Evolutionary conservation across 2,329 filamentous ascomycete species (phyloP).

Genomic region (Phyllosticta citrichinensis): DNA sequence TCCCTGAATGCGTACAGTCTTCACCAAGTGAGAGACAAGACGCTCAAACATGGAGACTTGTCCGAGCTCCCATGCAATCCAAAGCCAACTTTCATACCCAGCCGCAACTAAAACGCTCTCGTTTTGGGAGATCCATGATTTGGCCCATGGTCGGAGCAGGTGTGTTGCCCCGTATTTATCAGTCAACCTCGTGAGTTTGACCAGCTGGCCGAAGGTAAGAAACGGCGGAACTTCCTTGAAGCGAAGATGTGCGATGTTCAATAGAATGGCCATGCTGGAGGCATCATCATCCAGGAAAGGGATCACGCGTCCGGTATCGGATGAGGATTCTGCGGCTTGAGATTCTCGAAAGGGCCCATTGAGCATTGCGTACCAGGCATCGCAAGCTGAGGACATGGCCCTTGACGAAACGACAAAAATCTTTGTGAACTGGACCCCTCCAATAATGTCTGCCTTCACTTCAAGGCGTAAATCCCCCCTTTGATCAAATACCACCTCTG

Average conservation of each 20-base stretch:
- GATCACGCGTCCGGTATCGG: background rate
- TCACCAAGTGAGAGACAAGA: background rate
- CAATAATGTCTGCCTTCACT: background rate
- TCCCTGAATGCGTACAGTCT: no score
- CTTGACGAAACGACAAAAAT: slow-evolving; percentile 12
- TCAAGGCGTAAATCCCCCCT: background rate
- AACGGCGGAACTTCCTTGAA: background rate
- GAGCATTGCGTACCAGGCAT: slow-evolving; percentile 17
- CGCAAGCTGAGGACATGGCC: slow-evolving; percentile 14
- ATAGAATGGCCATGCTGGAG: background rate
- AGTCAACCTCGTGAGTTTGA: slow-evolving; percentile 19
- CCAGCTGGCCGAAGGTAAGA: slow-evolving; percentile 17
- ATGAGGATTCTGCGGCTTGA: background rate
- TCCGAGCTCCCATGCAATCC: slow-evolving; percentile 19
- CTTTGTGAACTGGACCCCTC: background rate
- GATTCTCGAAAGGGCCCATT: slow-evolving; percentile 7
- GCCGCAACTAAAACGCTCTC: no score
- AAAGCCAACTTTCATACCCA: slow-evolving; percentile 20
- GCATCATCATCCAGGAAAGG: background rate
- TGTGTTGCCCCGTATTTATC: slow-evolving; percentile 19
- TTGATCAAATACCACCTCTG: background rate
- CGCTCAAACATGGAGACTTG: slow-evolving; percentile 14
- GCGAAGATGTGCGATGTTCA: background rate
- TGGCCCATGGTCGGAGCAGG: slow-evolving; percentile 23
- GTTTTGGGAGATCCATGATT: slow-evolving; percentile 13